Evolutionary conservation across 164 flowering plant genomes (phyloP), one percentile per base, ranked within the genome.

Genomic region (Tinospora cordifolia): DNA sequence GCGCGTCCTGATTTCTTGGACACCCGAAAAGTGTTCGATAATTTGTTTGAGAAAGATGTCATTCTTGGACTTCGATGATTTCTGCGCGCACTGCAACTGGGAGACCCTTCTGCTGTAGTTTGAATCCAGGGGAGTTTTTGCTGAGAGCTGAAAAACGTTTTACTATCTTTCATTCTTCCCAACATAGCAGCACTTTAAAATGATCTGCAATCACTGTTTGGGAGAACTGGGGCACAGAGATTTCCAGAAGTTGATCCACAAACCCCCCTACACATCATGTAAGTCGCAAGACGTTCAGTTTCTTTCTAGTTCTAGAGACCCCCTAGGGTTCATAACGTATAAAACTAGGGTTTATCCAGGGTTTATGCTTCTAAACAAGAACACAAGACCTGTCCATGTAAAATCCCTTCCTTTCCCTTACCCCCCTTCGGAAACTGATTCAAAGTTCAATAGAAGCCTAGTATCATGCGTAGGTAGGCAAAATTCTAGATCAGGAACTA

Each of bases 31-130:
- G 78, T 87, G 44, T 91, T 91, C 71, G 84, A 85, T 51, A 82
- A 78, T 8, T 65, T 87, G 27, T 49, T 59, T 72, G 70, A 66
- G 8, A 87, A 78, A 71, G 93, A 87, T 81, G 88, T 84, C 1
- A 78, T 6, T 82, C 92, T 9, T 91, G 97, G 93, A 83, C 87
- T 44, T 88, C 88, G 10, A 84, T 92, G 90, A 74, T 90, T 5
- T 79, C 90, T 1, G 90, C 88, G 13, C 90, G 83, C 69, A 62
- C 82, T 72, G 77, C 72, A 6, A 78, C 51, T 2, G 88, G 87
- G 4, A 75, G 75, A n/a, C 82, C 84, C 13, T n/a, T n/a, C n/a
- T n/a, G n/a, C n/a, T n/a, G n/a, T n/a, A n/a, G n/a, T n/a, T n/a
- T n/a, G n/a, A n/a, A n/a, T n/a, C n/a, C n/a, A n/a, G n/a, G n/a